Evolutionary conservation across 2,329 filamentous ascomycete species (phyloP).

Genomic region (Colletotrichum tropicale): DNA sequence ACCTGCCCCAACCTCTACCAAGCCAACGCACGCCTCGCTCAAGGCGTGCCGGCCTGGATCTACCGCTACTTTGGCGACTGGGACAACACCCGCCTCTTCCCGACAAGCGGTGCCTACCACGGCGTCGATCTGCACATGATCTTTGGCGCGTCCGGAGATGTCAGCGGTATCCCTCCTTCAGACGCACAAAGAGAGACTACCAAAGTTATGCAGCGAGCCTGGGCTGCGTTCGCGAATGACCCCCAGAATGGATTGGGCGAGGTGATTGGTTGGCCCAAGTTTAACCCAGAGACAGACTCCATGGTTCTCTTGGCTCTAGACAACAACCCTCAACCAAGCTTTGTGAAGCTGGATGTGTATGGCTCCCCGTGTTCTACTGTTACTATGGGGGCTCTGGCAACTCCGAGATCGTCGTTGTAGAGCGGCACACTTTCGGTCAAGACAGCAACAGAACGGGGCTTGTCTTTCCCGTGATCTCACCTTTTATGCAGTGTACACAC

Average conservation of each 20-base stretch:
- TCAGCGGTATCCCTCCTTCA: slow-evolving; percentile 39
- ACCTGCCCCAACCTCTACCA: slow-evolving; percentile 48
- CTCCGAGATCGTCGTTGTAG: not conserved
- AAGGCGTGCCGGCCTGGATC: slow-evolving; percentile 44
- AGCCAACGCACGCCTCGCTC: slow-evolving; percentile 33
- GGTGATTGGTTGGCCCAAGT: slow-evolving; percentile 41
- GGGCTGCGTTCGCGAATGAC: slow-evolving; percentile 43
- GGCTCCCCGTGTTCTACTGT: slow-evolving; percentile 27
- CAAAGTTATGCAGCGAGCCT: slow-evolving; percentile 41
- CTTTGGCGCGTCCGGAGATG: slow-evolving; percentile 43
- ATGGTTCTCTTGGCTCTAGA: slow-evolving; percentile 29
- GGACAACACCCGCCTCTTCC: slow-evolving; percentile 50
- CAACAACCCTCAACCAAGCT: slow-evolving; percentile 25
- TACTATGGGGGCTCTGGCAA: slow-evolving; percentile 25
- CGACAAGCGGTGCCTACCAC: slow-evolving; percentile 52
- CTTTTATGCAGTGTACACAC: not conserved
- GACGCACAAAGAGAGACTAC: slow-evolving; percentile 34
- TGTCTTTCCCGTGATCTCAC: not conserved
- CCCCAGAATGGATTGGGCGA: slow-evolving; percentile 35
- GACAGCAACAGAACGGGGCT: not conserved
- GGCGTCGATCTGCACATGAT: slow-evolving; percentile 52
- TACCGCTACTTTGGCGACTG: slow-evolving; percentile 56
- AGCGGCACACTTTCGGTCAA: not conserved
- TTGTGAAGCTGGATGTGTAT: slow-evolving; percentile 29
- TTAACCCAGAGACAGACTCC: slow-evolving; percentile 25